phyloP scores from a whole-genome alignment of 768 basidiomycete genomes.

The Artomyces pyxidatus region DNA sequence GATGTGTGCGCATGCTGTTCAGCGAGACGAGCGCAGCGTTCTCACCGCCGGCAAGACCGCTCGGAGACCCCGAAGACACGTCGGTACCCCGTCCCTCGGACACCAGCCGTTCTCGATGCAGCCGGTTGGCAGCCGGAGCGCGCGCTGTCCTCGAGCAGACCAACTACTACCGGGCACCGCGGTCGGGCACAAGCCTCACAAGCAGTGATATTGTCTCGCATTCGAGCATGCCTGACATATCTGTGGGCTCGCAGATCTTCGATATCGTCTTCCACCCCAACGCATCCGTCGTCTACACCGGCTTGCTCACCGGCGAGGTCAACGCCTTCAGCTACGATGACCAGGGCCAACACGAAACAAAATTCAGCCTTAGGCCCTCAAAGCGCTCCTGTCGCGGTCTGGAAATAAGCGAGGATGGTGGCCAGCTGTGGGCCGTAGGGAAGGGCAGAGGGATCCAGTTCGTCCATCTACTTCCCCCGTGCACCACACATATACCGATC shows the following conservation, averaged over 20 bases:
- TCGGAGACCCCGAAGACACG: too few species aligned
- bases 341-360: slow-evolving; percentile 45
- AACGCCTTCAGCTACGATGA: slow-evolving; percentile 78
- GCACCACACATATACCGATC: slow-evolving; percentile 1
- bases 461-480: slow-evolving; percentile 24
- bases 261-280: slow-evolving; percentile 85
- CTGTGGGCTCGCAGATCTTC: slow-evolving; percentile 73
- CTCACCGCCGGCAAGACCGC: too few species aligned
- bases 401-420: slow-evolving; percentile 58
- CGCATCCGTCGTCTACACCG: slow-evolving; percentile 61
- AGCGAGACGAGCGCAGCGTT: neutral
- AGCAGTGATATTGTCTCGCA: too few species aligned
- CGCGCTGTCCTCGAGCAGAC: too few species aligned
- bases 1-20: slow-evolving; percentile 8
- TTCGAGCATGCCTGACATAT: slow-evolving; percentile 54
- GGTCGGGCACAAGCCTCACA: too few species aligned
- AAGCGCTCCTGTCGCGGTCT: slow-evolving; percentile 81
- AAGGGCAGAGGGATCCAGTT: slow-evolving; percentile 77
- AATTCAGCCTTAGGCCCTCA: slow-evolving; percentile 63
- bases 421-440: slow-evolving; percentile 66
- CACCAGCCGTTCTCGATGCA: too few species aligned
- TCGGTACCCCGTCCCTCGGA: too few species aligned
- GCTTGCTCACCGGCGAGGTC: slow-evolving; percentile 74
- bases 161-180: too few species aligned
- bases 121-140: too few species aligned